Conservation (phyloP, 176 grass and related monocot species). For the Oryza glaberrima region DNA sequence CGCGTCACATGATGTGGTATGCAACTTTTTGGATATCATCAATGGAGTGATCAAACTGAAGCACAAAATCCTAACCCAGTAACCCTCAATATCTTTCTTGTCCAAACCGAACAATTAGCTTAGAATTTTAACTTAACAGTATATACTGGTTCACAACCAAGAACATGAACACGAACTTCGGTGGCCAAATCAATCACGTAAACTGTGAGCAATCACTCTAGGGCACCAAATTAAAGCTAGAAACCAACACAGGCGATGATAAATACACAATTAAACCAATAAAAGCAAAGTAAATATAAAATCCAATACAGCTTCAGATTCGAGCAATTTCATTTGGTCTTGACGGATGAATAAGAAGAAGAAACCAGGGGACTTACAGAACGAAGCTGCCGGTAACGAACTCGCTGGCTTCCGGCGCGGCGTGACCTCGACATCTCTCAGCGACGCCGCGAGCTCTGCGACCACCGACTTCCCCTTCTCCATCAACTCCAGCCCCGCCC, state of each 20-base stretch:
- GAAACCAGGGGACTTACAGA: constrained; percentile 45
- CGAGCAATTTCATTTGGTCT: background rate
- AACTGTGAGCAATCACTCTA: background rate
- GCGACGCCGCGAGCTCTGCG: constrained; percentile 52
- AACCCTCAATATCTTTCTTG: background rate
- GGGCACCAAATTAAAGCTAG: background rate
- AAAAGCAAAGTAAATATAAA: background rate
- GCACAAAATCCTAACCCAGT: background rate
- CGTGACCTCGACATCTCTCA: constrained; percentile 58
- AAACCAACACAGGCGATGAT: background rate
- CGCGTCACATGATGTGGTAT: background rate
- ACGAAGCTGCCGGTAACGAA: background rate
- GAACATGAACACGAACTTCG: background rate
- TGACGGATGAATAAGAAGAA: background rate
- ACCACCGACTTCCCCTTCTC: constrained; percentile 60
- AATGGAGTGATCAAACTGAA: background rate
- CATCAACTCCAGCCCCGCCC: constrained; percentile 39
- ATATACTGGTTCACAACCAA: background rate
- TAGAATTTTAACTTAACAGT: background rate
- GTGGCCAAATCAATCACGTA: background rate
- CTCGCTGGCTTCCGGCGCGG: constrained; percentile 28
- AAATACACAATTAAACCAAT: background rate
- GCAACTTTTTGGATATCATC: background rate
- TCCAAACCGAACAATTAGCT: background rate
- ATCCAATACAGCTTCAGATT: background rate